Conservation (phyloP, 169 alveolate genomes). For the Cyclospora cayetanensis region DNA sequence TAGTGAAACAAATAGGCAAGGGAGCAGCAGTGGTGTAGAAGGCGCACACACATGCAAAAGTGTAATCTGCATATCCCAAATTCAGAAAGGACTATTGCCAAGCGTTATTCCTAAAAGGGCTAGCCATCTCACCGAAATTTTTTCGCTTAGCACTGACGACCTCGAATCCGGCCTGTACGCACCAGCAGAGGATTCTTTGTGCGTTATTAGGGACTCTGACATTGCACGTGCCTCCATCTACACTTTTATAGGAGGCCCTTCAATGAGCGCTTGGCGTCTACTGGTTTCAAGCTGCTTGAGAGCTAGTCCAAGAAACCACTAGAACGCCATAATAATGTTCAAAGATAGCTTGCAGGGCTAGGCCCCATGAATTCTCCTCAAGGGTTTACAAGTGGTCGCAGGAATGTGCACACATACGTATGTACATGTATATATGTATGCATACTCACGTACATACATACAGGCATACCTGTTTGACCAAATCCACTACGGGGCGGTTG, state of each 20-base stretch:
- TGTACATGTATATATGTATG: background rate
- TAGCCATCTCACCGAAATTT: background rate
- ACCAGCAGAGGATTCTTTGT: background rate
- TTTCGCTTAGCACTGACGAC: background rate
- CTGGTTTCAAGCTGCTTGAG: too few species aligned
- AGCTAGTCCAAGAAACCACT: background rate
- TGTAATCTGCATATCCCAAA: background rate
- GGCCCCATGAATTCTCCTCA: too few species aligned
- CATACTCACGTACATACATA: background rate
- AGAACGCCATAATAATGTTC: background rate
- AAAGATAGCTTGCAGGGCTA: background rate
- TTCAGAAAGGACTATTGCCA: background rate
- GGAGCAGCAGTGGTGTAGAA: background rate
- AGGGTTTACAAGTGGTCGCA: background rate
- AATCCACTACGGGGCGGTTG: constrained; percentile 31
- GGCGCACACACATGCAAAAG: background rate
- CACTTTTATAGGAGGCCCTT: too few species aligned
- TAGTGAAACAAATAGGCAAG: background rate
- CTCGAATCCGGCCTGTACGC: background rate
- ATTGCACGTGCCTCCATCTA: background rate
- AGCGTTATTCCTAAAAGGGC: background rate
- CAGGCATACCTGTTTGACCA: background rate
- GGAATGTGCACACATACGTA: background rate
- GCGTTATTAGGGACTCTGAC: background rate
- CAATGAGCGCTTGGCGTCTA: too few species aligned